Base-by-base conservation (phyloP, 2,329 filamentous ascomycete genomes). In the Monosporascus sp. region DNA sequence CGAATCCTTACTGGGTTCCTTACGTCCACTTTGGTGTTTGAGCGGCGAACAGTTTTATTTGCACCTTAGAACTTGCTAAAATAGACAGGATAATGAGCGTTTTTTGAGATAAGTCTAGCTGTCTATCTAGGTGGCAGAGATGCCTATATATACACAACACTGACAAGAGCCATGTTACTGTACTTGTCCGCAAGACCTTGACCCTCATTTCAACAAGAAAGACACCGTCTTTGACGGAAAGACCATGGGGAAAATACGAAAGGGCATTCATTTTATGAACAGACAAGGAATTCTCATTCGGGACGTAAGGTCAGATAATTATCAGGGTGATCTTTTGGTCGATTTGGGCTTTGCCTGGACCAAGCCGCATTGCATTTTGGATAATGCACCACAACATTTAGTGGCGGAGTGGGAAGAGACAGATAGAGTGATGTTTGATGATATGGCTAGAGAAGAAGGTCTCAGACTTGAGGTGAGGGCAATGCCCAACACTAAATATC, bases 271-370 rank as follows among this genome's bases (percentile, higher is more conserved):
- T 27, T 54, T 38, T 20, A 49, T 56, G 43, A 56, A 58, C 25
- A 46, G 47, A 18, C 47, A 49, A 5, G n/a, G 37, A 4, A 48
- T 54, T n/a, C 24, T 52, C 7, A 25, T 51, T 5, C 17, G 37
- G n/a, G 56, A 58, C 27, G 27, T 57, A 9, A 11, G 31, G 22
- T 5, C 14, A 11, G 20, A 31, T 18, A 56, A 56, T 37, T 56
- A 44, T 47, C 48, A 51, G 39, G 41, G 35, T 11, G 47, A 47
- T 27, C 49, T 43, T 9, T 25, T 57, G 7, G 17, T 57, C 1
- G 53, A 59, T 39, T 47, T 59, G 6, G 57, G 57, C 3, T 47
- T 44, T 8, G 24, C 55, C 4, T 57, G 51, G 51, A 57, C 53
- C 6, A 45, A 52, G 37, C 57, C 57, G 17, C 55, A 57, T 49